Evolutionary conservation across 108 stramenopile genomes (phyloP).

Genomic region (Pseudonitzschia multistriata): DNA sequence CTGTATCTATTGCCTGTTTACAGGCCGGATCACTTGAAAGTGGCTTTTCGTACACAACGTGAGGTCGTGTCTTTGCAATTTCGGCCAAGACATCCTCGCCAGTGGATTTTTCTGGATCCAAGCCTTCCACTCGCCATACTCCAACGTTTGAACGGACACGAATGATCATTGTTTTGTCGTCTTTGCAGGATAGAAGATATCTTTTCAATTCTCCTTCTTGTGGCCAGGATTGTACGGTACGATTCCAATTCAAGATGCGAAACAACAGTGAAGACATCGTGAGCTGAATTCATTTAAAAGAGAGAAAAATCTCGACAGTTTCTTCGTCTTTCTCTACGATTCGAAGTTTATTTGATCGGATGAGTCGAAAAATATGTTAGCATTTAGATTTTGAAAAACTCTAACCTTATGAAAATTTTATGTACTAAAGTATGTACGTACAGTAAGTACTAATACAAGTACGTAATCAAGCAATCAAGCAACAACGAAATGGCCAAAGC

Average conservation of each 20-base stretch:
- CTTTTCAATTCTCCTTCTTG: neutral
- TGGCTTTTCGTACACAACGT: conserved; percentile 68
- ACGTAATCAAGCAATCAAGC: too few relatives aligned
- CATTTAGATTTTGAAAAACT: too few relatives aligned
- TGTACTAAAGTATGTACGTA: too few relatives aligned
- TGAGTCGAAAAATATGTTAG: neutral
- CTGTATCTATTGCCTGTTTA: conserved; percentile 42
- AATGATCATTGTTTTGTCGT: conserved; percentile 53
- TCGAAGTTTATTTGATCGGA: neutral
- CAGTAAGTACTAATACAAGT: too few relatives aligned
- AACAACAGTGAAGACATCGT: too few relatives aligned
- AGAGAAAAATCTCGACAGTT: too few relatives aligned
- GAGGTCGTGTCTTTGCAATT: conserved; percentile 63
- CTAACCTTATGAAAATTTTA: neutral
- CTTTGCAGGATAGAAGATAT: neutral
- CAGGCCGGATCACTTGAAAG: conserved; percentile 65
- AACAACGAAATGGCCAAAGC: too few relatives aligned
- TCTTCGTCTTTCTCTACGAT: neutral
- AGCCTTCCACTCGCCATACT: conserved; percentile 70
- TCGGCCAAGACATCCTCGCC: conserved; percentile 43
- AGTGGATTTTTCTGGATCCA: conserved; percentile 43
- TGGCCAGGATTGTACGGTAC: neutral
- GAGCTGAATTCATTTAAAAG: too few relatives aligned
- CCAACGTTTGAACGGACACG: conserved; percentile 86
- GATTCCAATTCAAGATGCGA: too few relatives aligned